These are phyloP conservation scores for Inga leiocalycina DNA, from an alignment of 306 rosid species.

Conservation along the genomic window DNA sequence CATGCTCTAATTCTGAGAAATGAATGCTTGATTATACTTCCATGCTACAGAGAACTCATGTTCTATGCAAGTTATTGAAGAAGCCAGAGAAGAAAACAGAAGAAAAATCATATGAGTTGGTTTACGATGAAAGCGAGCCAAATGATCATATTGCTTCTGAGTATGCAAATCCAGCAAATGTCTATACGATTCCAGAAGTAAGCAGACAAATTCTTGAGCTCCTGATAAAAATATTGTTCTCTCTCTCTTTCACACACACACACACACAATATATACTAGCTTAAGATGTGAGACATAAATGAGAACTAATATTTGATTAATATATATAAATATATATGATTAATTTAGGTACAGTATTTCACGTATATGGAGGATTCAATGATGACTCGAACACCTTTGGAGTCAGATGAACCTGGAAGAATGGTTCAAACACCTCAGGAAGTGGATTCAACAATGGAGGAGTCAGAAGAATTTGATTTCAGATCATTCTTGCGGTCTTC, in stretches of 20 bases:
- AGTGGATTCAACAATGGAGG: no score
- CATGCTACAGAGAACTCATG: constrained; percentile 47
- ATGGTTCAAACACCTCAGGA: no score
- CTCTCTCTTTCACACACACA: background rate
- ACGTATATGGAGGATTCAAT: no score
- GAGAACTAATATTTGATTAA: no score
- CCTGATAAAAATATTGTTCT: background rate
- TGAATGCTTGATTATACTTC: constrained; percentile 11
- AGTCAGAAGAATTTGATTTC: no score
- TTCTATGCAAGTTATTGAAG: constrained; percentile 50
- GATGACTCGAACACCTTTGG: no score
- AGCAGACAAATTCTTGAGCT: constrained; percentile 15
- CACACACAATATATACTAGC: no score
- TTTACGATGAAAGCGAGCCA: constrained; percentile 23
- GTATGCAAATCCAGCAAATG: background rate
- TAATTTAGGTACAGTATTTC: no score
- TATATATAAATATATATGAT: no score
- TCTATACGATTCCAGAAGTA: constrained; percentile 28
- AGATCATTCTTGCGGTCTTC: no score
- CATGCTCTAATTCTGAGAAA: constrained; percentile 5
- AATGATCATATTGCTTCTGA: background rate
- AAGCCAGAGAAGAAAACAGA: constrained; percentile 34
- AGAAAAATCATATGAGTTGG: background rate
- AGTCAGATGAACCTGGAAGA: no score
- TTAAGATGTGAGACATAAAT: no score